Evolutionary conservation across 2,329 filamentous ascomycete genomes (phyloP), one percentile per base, ranked within the genome.

Genomic region (Sporothrix variecibatus): DNA sequence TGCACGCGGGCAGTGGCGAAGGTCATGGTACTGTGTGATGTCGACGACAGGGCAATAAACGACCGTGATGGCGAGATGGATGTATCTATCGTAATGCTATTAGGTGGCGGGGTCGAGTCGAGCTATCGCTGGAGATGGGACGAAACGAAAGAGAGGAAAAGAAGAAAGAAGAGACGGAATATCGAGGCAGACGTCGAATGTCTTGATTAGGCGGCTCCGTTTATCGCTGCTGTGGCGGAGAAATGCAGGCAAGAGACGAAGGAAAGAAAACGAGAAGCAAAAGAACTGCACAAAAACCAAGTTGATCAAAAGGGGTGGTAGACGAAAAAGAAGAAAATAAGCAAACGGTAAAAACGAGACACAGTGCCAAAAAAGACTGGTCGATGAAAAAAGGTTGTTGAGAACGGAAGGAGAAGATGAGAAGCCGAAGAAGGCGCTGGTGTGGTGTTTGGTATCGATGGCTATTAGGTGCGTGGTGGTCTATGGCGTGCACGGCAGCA

Each of bases 11-110:
- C 71, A 74, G 75, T 73, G 69, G 60, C 62, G 74, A 64, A 49
- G 74, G 17, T 76, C 77, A 77, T 77, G 71, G 75, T 75, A 53
- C 62, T 53, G 73, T 58, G 51, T 58, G 51, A 5, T 7, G 53
- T 49, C 53, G 38, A 62, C 58, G 64, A 60, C 28, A 40, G 51
- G 53, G 58, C 58, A 40, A 43, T 58, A 20, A 31, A 23, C 28
- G 28, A 51, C 15, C 28, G 60, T 65, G 60, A 65, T 15, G 11
- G n/a, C 20, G 38, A 51, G 43, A 60, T 26, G 56, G 7, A 17
- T 56, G 23, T 28, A 56, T 56, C 51, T 56, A 60, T 56, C 23
- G 43, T 17, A n/a, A 20, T 34, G 34, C 34, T 68, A n/a, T 31
- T 12, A 56, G 1, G 28, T 69, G 46, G 43, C 46, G 20, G 28